Base-by-base conservation (phyloP, 257 asterid genomes). In the Solanum rostratum region DNA sequence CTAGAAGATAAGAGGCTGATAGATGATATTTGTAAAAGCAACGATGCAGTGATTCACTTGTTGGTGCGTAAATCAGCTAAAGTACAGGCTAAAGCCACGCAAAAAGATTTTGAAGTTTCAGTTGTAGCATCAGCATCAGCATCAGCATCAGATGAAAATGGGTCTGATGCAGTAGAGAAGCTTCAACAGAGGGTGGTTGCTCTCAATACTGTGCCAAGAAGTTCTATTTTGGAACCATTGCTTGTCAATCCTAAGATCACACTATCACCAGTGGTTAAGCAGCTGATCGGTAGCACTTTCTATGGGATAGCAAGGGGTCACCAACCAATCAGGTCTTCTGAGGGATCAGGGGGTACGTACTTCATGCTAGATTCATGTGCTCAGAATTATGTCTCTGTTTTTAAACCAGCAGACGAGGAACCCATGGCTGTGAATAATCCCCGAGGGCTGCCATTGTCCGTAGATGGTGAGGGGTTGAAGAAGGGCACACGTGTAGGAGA, bases 381-480 rank as follows among this genome's bases (percentile, higher is more conserved):
- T 81, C 87, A 84, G 81, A 91, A 87, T 79, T 92, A 88, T 41
- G 85, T 89, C 7, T 91, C 98, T 8, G 91, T 93, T 27, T 93
- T 93, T 86, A 94, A 94, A 90, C 95, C 98, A 53, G 80, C 90
- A 27, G 98, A 92, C 27, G 97, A 92, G 92, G 98, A 94, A 88
- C 96, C 96, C 45, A 90, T 94, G 97, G 97, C 95, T 80, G 91
- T 89, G 79, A 94, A 93, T 66, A 93, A 94, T 52, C 98, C 97
- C 49, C 90, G 84, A 14, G 96, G 96, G 73, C 89, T 92, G 18
- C 96, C 94, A 52, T 50, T 94, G 88, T 90, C 97, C 18, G 60
- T 86, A 7, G 74, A 88, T 59, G 97, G 98, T 13, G 98, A 93
- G 86, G 98, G 98, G 53, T 83, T 94, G 87, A 94, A 93, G 90